These are phyloP conservation scores for Mycena haematopus DNA, from an alignment of 768 basidiomycete species.

Conservation along the genomic window DNA sequence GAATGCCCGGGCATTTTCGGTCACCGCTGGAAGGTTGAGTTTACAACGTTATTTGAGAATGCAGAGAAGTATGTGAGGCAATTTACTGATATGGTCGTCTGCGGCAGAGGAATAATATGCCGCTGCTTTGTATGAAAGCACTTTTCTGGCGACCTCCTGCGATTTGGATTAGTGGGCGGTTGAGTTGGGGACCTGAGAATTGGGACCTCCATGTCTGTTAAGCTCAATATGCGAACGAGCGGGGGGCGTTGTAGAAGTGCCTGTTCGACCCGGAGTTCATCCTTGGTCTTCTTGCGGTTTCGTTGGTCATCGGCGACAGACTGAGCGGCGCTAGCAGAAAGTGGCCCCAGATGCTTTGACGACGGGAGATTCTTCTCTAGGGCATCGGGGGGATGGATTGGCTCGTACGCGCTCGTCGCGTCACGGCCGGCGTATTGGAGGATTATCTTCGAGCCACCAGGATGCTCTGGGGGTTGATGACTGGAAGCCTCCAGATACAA, in stretches of 20 bases:
- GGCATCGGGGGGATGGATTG: slow-evolving; percentile 86
- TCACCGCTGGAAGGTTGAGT: slow-evolving; percentile 50
- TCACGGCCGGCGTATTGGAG: slow-evolving; percentile 85
- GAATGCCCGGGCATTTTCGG: slow-evolving; percentile 83
- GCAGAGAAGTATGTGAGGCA: neutral
- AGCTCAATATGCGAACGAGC: slow-evolving; percentile 70
- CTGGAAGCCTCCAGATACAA: neutral
- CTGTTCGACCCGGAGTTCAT: slow-evolving; percentile 70
- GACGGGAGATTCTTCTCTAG: slow-evolving; percentile 73
- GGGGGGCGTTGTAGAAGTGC: slow-evolving; percentile 69
- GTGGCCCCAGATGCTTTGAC: slow-evolving; percentile 74
- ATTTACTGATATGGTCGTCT: slow-evolving; percentile 83
- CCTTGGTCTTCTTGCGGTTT: slow-evolving; percentile 62
- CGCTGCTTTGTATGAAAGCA: slow-evolving; percentile 76
- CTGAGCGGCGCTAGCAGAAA: slow-evolving; percentile 55
- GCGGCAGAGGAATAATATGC: slow-evolving; percentile 88
- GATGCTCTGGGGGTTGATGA: slow-evolving; percentile 53
- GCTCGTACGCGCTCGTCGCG: slow-evolving; percentile 77
- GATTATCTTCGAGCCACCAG: slow-evolving; percentile 84
- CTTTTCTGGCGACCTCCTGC: slow-evolving; percentile 73
- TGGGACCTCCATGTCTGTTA: slow-evolving; percentile 83
- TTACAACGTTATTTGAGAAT: neutral
- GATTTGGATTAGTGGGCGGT: slow-evolving; percentile 6
- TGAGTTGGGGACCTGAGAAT: slow-evolving; percentile 4
- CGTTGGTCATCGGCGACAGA: slow-evolving; percentile 44